Base-by-base conservation (phyloP, 2,329 filamentous ascomycete genomes). In the Colletotrichum salicis region DNA sequence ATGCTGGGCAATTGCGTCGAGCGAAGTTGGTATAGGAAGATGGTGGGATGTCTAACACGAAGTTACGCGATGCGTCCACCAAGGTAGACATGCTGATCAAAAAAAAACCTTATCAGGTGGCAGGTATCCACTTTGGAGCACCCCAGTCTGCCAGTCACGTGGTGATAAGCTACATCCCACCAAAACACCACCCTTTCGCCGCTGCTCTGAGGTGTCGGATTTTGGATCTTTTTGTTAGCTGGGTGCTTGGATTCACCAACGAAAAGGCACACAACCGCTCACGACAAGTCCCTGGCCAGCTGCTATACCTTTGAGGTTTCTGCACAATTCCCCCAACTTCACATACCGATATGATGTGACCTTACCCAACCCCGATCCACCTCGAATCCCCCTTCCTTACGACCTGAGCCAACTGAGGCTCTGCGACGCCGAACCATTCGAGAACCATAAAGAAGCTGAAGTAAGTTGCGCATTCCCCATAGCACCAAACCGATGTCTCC, bases 281-380 rank as follows among this genome's bases (percentile, higher is more conserved):
- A 59, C 35, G 60, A 33, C 48, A 54, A 64, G 37, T 37, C 58
- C 41, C 41, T 67, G 29, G 59, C 57, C 48, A 55, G 33, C 64
- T 64, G 54, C 41, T 60, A 24, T 64, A 64, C 55, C 65, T 71
- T 58, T 58, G 27, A 58, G 69, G 69, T 64, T 60, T 52, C 59
- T 24, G 56, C 59, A 56, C 45, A 54, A 41, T 60, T 56, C 35
- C 61, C 45, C 27, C 41, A 52, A 56, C 19, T 41, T 69, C 41
- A 19, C 29, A 61, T 45, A 57, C 68, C 73, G 73, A 73, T 74
- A 74, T 73, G 73, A 74, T 74, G 73, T 74, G 73, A 74, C 58
- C 52, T 65, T 73, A 24, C 64, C 69, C 41, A 27, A 55, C 69
- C 19, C 52, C 65, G 48, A 27, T 58, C 13, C 27, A 73, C 52